phyloP scores from a whole-genome alignment of 2,329 filamentous ascomycete species.

The Cercospora berteroae region DNA sequence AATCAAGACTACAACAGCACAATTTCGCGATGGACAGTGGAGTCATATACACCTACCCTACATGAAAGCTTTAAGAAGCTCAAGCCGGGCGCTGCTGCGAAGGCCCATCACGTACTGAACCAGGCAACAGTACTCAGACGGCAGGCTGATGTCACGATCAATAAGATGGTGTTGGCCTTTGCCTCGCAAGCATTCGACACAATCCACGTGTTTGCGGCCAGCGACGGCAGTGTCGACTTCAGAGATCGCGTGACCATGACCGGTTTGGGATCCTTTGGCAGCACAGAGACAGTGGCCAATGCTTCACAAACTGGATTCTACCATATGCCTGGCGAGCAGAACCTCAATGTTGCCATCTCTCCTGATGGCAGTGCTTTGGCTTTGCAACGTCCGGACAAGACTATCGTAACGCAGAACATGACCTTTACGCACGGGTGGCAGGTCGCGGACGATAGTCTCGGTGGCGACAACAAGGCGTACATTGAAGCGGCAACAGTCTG shows the following conservation, averaged over 20 bases:
- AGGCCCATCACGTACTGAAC: slow-evolving; percentile 21
- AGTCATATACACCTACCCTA: slow-evolving; percentile 45
- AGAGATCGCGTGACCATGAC: slow-evolving; percentile 73
- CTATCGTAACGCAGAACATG: slow-evolving; percentile 37
- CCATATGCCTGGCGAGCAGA: slow-evolving; percentile 62
- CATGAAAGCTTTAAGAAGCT: slow-evolving; percentile 41
- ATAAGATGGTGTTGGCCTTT: slow-evolving; percentile 69
- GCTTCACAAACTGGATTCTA: slow-evolving; percentile 76
- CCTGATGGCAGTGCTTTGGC: slow-evolving; percentile 50
- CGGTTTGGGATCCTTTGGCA: slow-evolving; percentile 59
- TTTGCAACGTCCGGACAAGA: slow-evolving; percentile 45
- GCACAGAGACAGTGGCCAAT: slow-evolving; percentile 64
- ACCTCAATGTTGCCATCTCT: slow-evolving; percentile 47
- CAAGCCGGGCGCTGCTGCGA: slow-evolving; percentile 24
- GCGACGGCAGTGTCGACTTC: slow-evolving; percentile 78
- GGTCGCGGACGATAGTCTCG: slow-evolving; percentile 29
- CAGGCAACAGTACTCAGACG: slow-evolving; percentile 56
- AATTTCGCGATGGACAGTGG: slow-evolving; percentile 78
- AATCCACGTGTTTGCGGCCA: slow-evolving; percentile 68
- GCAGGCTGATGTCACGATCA: slow-evolving; percentile 64
- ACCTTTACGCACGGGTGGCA: slow-evolving; percentile 34
- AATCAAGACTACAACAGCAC: slow-evolving; percentile 68
- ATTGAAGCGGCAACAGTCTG: slow-evolving; percentile 36
- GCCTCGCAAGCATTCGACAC: slow-evolving; percentile 69
- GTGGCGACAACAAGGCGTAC: slow-evolving; percentile 27